A percentile compares a stretch with the other conserved stretches of the same genome.
Conservation (phyloP, 2,329 filamentous ascomycete genomes). For the Microdochium bolleyi region DNA sequence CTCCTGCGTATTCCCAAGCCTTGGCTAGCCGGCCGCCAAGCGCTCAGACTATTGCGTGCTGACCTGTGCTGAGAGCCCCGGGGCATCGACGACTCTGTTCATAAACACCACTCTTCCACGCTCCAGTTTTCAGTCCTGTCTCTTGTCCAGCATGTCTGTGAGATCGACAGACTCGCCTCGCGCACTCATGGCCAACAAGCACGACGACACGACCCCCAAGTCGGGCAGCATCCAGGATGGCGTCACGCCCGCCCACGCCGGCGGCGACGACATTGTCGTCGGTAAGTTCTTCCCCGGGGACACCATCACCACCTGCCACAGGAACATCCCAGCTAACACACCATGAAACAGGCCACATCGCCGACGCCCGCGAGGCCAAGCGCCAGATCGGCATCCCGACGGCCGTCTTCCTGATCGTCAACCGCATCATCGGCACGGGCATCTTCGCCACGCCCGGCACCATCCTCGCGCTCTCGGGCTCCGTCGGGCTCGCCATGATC, state of each 20-base stretch:
- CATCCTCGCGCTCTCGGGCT: constrained; percentile 43
- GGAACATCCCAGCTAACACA: neutral
- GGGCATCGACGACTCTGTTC: neutral
- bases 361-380: neutral
- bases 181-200: neutral
- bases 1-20: neutral
- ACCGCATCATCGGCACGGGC: constrained; percentile 52
- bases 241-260: neutral
- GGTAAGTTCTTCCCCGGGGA: neutral
- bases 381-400: constrained; percentile 44
- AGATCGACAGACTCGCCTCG: neutral
- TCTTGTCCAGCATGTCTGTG: neutral
- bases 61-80: neutral
- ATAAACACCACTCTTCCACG: neutral
- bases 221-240: neutral
- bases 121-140: neutral
- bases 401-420: constrained; percentile 45
- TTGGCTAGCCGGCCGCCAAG: neutral
- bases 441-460: constrained; percentile 48
- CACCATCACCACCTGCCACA: neutral
- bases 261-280: neutral
- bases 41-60: neutral
- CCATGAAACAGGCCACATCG: neutral
- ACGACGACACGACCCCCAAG: neutral
- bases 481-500: constrained; percentile 36